phyloP scores from a whole-genome alignment of 257 asterid genomes.

The Verbena officinalis region DNA sequence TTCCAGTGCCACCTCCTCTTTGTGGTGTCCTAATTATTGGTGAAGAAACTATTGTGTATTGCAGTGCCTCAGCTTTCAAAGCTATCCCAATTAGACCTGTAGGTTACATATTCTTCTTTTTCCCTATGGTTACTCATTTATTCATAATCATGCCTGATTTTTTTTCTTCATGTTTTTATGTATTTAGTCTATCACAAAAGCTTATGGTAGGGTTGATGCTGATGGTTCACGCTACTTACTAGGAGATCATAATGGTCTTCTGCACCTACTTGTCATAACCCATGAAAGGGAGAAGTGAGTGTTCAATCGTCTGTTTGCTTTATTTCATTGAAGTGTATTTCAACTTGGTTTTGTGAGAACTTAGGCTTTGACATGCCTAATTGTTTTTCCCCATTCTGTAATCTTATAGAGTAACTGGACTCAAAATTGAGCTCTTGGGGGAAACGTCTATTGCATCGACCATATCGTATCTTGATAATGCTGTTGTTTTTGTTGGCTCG shows the following conservation, averaged over 20 bases:
- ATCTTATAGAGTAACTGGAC: conserved; percentile 67
- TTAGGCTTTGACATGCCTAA: conserved; percentile 7
- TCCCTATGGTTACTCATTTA: not conserved
- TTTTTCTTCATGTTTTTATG: conserved; percentile 20
- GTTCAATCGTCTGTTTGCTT: not conserved
- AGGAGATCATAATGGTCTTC: conserved; percentile 79
- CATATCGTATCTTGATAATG: conserved; percentile 78
- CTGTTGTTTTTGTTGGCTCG: conserved; percentile 73
- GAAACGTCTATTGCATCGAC: conserved; percentile 82
- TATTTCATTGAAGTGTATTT: not conserved
- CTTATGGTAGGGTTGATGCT: conserved; percentile 85
- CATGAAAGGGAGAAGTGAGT: conserved; percentile 81
- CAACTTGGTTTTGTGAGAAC: not conserved
- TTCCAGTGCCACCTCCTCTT: conserved; percentile 75
- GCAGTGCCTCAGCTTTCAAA: conserved; percentile 70
- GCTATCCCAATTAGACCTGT: conserved; percentile 82
- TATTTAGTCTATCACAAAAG: conserved; percentile 65
- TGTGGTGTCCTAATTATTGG: conserved; percentile 77
- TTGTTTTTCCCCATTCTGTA: conserved; percentile 8
- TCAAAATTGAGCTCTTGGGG: conserved; percentile 75
- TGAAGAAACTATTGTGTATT: conserved; percentile 73
- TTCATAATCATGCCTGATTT: conserved; percentile 12
- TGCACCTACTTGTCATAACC: conserved; percentile 70
- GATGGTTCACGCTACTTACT: conserved; percentile 81
- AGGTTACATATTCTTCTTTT: conserved; percentile 35